A percentile compares a stretch with the other conserved stretches of the same genome.
phyloP scores from a whole-genome alignment of 2,329 filamentous ascomycete species.

The Coleophoma eucalyptorum region DNA sequence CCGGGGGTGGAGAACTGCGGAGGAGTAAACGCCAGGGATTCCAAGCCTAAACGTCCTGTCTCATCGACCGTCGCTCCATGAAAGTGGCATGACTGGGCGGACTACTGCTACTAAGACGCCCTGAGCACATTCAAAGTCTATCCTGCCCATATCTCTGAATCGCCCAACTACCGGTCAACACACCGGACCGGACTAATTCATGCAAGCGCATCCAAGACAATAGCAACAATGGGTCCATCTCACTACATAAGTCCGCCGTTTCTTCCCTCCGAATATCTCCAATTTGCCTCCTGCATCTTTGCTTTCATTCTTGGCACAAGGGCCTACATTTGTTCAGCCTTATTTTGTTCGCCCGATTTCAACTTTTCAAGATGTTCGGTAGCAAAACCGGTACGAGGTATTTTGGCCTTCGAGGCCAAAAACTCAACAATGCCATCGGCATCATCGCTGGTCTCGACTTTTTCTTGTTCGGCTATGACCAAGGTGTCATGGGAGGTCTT shows the following conservation, averaged over 20 bases:
- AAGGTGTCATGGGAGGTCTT: conserved; percentile 70
- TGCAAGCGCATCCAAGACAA: neutral
- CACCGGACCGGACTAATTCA: neutral
- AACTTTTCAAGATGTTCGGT: conserved; percentile 34
- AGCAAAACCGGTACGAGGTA: conserved; percentile 32
- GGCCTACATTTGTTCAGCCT: neutral
- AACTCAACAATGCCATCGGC: conserved; percentile 66
- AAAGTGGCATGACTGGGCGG: neutral
- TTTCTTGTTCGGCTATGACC: conserved; percentile 59
- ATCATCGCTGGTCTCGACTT: conserved; percentile 72
- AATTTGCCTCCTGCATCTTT: neutral
- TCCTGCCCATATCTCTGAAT: neutral
- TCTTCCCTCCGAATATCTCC: neutral
- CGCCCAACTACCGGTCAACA: neutral
- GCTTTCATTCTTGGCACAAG: neutral
- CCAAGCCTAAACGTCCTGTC: neutral
- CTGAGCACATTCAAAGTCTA: neutral
- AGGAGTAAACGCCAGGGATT: neutral
- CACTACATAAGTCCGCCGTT: neutral
- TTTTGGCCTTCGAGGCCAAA: conserved; percentile 62
- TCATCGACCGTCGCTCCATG: neutral
- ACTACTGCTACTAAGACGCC: neutral
- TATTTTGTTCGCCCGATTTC: neutral
- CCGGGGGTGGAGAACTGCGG: neutral
- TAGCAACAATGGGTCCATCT: neutral